phyloP scores from a whole-genome alignment of 108 stramenopile species.

The Cyclotella sp. region DNA sequence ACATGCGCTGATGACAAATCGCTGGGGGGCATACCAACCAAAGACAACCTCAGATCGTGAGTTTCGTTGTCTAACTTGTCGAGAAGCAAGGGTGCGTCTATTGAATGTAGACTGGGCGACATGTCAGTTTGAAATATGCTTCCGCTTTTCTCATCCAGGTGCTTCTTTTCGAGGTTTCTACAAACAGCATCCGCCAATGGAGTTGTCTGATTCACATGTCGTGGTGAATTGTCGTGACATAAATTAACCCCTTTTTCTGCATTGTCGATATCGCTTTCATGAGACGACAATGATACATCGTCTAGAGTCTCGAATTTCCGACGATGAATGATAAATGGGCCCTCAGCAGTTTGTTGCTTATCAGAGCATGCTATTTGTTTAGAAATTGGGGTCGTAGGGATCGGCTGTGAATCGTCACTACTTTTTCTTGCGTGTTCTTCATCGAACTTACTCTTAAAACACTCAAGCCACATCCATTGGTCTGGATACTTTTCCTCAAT shows the following conservation, averaged over 20 bases:
- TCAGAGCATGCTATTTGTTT: neutral
- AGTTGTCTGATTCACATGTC: neutral
- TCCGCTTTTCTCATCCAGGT: neutral
- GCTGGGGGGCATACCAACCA: conserved; percentile 36
- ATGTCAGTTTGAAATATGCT: neutral
- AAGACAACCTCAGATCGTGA: conserved; percentile 16
- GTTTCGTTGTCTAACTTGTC: conserved; percentile 31
- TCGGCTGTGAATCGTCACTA: neutral
- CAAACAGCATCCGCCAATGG: neutral
- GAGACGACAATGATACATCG: conserved; percentile 20
- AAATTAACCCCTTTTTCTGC: neutral
- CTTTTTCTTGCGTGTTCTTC: neutral
- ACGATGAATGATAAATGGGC: conserved; percentile 13
- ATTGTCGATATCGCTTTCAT: conserved; percentile 19
- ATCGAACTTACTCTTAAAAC: conserved; percentile 4
- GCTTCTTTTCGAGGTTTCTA: neutral
- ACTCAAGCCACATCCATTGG: conserved; percentile 29
- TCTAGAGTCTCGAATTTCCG: conserved; percentile 14
- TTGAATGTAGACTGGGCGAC: neutral
- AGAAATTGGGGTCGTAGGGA: neutral
- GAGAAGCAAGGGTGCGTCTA: neutral
- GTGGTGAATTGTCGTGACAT: neutral
- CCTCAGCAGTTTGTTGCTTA: neutral
- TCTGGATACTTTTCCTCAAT: conserved; percentile 35
- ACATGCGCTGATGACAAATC: conserved; percentile 38